Conservation (phyloP, 805 yeast genomes). For the Saccharomycopsis sp. region DNA sequence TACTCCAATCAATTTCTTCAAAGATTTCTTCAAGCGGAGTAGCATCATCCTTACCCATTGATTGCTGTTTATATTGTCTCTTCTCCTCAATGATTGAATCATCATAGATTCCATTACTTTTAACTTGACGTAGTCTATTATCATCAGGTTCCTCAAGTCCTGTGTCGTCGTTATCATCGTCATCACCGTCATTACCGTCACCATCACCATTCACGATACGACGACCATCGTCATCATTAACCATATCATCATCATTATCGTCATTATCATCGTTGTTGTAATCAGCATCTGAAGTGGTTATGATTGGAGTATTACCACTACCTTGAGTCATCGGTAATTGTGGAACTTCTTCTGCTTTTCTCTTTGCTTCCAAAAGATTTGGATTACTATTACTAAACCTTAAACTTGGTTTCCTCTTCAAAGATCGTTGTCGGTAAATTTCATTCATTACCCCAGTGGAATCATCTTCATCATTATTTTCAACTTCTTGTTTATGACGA, state of each 20-base stretch:
- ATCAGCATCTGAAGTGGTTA: not conserved
- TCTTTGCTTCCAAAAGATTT: not conserved
- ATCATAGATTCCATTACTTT: constrained; percentile 12
- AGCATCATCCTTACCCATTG: constrained; percentile 18
- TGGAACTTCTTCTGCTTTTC: not conserved
- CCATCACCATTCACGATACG: constrained; percentile 16
- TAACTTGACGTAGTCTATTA: not conserved
- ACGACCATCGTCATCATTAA: constrained; percentile 25
- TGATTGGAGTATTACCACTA: no score
- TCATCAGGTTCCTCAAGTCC: not conserved
- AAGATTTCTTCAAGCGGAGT: constrained; percentile 53
- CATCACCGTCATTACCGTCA: constrained; percentile 2
- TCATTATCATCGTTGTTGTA: not conserved
- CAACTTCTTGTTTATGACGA: constrained; percentile 9
- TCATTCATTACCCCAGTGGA: constrained; percentile 15
- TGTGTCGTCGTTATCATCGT: constrained; percentile 1
- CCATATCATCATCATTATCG: constrained; percentile 23
- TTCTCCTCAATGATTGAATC: constrained; percentile 15
- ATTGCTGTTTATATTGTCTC: constrained; percentile 1
- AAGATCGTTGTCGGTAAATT: constrained; percentile 10
- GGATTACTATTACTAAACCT: constrained; percentile 7
- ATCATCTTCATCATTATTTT: constrained; percentile 20
- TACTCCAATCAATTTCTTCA: constrained; percentile 73
- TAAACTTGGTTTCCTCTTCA: constrained; percentile 13
- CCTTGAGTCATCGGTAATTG: not conserved